Conservation (phyloP, 306 rosid species). For the Vigna angularis region DNA sequence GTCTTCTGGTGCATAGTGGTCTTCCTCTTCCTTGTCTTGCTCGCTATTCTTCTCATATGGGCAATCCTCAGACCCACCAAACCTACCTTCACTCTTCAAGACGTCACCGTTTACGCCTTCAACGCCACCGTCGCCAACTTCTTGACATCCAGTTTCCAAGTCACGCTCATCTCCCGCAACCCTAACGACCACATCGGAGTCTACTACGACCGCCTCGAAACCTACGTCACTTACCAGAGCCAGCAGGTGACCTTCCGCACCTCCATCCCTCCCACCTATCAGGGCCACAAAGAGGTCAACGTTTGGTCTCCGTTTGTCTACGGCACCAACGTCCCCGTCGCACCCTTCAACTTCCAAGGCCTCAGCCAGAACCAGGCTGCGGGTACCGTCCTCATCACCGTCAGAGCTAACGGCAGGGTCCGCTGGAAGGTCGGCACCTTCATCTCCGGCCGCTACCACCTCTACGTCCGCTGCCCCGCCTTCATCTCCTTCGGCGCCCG, state of each 20-base stretch:
- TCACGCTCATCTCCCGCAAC: constrained; percentile 80
- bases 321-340: constrained; percentile 76
- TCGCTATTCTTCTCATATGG: constrained; percentile 75
- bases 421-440: constrained; percentile 88
- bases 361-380: constrained; percentile 57
- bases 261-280: constrained; percentile 72
- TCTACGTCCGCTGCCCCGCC: constrained; percentile 77
- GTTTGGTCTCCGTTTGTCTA: constrained; percentile 90
- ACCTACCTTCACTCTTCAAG: constrained; percentile 82
- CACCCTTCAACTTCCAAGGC: constrained; percentile 62
- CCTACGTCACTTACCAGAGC: constrained; percentile 64
- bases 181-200: constrained; percentile 83
- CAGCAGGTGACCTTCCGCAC: constrained; percentile 84
- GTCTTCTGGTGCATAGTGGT: constrained; percentile 52
- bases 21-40: constrained; percentile 62
- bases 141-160: constrained; percentile 74
- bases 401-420: constrained; percentile 77
- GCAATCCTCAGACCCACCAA: constrained; percentile 75
- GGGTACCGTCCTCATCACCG: constrained; percentile 54
- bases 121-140: constrained; percentile 73
- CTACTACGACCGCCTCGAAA: constrained; percentile 84
- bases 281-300: constrained; percentile 79
- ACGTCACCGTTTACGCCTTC: constrained; percentile 89
- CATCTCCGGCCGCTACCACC: constrained; percentile 65
- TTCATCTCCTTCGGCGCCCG: constrained; percentile 55